Base-by-base conservation (phyloP, 495 filamentous ascomycete genomes). In the Choiromyces venosus region DNA sequence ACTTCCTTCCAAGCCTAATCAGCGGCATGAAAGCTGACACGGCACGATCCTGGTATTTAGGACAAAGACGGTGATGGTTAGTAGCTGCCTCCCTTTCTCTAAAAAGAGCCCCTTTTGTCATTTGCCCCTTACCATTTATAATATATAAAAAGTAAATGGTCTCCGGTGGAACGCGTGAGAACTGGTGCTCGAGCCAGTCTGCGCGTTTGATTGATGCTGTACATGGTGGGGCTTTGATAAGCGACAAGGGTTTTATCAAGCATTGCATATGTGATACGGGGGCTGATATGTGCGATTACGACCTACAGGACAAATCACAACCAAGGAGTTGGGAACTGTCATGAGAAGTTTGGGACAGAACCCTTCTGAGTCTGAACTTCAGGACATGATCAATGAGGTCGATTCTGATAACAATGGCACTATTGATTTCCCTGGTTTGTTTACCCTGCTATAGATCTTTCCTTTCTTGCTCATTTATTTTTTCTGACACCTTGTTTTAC, bases 311-410 rank as follows among this genome's bases (percentile, higher is more conserved):
- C 94, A 98, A 87, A 99, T 99, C 87, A 98, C 95, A 78, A 98
- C 94, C 83, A 98, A 97, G 88, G 95, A 99, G 85, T 87, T 99
- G 78, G 96, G 96, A 82, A 98, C 95, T 66, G 95, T 99, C 80
- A 99, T 99, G 95, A 91, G 96, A 85, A 98, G 94, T n/a, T 89
- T 99, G 73, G 95, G 95, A 85, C 96, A 99, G 85, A 99, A 98
- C 86, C 95, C 96, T 73, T 97, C 93, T 81, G 94, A 98, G 87
- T 97, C 94, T 70, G 95, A 99, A 85, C 87, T 99, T 76, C 96
- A 98, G 86, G 96, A 98, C 83, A 98, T 99, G 95, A 98, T 99
- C 87, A 97, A 98, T 87, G 96, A 98, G 86, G 96, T 99, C 72
- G 95, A 99, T 81, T 93, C 95, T 82, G 94, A 98, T 86, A 98